Evolutionary conservation across 164 flowering plant genomes (phyloP).

Genomic region (Kalanchoe fedtschenkoi): DNA sequence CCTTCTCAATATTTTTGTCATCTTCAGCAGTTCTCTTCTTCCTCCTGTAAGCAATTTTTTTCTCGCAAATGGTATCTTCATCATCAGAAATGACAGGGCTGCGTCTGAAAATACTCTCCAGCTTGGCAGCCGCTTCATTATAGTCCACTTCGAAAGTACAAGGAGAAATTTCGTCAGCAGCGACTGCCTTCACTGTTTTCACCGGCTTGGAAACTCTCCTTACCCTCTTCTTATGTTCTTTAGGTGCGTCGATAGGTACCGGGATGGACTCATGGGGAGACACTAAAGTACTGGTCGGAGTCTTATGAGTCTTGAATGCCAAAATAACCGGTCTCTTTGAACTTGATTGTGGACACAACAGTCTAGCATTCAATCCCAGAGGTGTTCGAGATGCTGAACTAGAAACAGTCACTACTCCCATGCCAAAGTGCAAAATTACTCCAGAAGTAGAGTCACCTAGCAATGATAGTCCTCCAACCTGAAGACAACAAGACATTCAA

Average conservation of each 20-base stretch:
- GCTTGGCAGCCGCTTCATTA: conserved; percentile 84
- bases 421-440: conserved; percentile 28
- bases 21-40: conserved; percentile 29
- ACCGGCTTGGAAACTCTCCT: conserved; percentile 26
- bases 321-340: conserved; percentile 31
- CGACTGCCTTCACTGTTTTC: conserved; percentile 40
- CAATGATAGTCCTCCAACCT: not conserved
- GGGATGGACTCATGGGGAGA: conserved; percentile 34
- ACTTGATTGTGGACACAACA: conserved; percentile 18
- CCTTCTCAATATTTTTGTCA: conserved; percentile 20
- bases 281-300: conserved; percentile 31
- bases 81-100: conserved; percentile 42
- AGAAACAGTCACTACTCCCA: conserved; percentile 91
- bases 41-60: conserved; percentile 17
- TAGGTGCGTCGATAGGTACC: conserved; percentile 33
- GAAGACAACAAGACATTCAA: not conserved
- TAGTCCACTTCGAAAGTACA: conserved; percentile 58
- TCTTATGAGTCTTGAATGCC: conserved; percentile 59
- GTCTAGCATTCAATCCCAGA: conserved; percentile 37
- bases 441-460: not conserved
- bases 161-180: conserved; percentile 32
- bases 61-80: conserved; percentile 19
- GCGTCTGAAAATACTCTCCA: conserved; percentile 66
- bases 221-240: conserved; percentile 31
- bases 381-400: conserved; percentile 66